Base-by-base conservation (phyloP, 1,139 yeast genomes). In the Arxiozyma heterogenica region DNA sequence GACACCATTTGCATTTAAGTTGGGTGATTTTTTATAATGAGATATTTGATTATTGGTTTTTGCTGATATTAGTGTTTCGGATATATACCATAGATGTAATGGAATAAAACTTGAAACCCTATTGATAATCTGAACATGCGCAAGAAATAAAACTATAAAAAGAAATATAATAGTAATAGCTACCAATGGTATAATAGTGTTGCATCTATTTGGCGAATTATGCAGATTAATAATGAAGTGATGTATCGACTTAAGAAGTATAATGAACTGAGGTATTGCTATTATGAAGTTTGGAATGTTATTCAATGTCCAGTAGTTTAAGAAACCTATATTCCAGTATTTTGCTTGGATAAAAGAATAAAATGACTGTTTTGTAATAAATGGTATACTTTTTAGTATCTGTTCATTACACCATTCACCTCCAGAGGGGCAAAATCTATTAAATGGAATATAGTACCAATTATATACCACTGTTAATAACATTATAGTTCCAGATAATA, bases 121-220 rank as follows among this genome's bases (percentile, higher is more conserved):
- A 50, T 87, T 88, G 55, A 91, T 74, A 47, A 91, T 89, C 69
- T 93, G 98, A 44, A 85, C 86, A 67, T 93, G 93, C 81, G 94
- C 86, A 59, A 83, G 75, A 51, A 82, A 71, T 2, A 83, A 52
- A 5, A 84, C 82, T 4, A 84, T 73, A 4, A 80, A 51, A 3
- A 83, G 57, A 55, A 84, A 73, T 0, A 77, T 61, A 0, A 62
- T 52, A 22, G 79, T 70, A 1, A 81, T 70, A 20, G 74, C 59
- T 18, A 78, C 57, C 25, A 74, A 58, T 30, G 84, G 80, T 55
- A 71, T 67, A 47, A 73, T 55, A 6, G 49, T 46, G 39, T 46
- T 22, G 17, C 23, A 11, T 21, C 41, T 22, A 17, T 38, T 38
- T 20, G 50, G 58, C 59, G 11, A 58, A 21, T 43, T 43, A 20